Evolutionary conservation across 192 early-diverging fungal species (phyloP), one percentile per base, ranked within the genome.

Genomic region (Funneliformis mosseae): DNA sequence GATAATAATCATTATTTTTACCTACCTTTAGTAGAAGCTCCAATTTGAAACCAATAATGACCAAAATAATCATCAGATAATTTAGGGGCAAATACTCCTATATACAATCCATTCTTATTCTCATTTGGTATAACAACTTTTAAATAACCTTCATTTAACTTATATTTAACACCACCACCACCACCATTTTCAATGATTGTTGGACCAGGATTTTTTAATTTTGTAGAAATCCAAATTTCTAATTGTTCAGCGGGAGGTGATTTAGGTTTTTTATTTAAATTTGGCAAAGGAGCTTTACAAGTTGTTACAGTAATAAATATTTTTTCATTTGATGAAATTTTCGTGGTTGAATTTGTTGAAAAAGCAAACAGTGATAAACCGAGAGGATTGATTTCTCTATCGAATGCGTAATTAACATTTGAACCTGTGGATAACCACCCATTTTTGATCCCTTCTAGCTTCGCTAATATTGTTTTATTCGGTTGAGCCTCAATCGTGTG

Each of bases 11-110:
- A 18, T 39, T 5, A 42, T 5, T 21, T 43, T 8, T 42, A 18
- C 8, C 41, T 71, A 79, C 78, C 78, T 59, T 38, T 8, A 12
- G 43, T 21, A 6, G 78, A 79, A 38, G 39, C 48, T 42, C 78
- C 78, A 60, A 79, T 59, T 27, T 69, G 5, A 70, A 48, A 79
- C 70, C 38, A 38, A 69, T 67, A 79, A 70, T 68, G n/a, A 16
- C 60, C 60, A 18, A 25, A 16, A 10, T 23, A n/a, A 41, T 18
- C 12, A 38, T 25, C 43, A n/a, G 27, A 9, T 33, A 43, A 45
- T 43, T 23, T 42, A 23, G 59, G 55, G 18, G 75, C 75, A 63
- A 41, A 63, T 64, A 77, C 43, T 42, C 60, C 60, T 61, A 77
- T 38, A 63, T 62, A 64, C 41, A 77, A 4, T 16, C 55, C 75